Evolutionary conservation across 305 asterid genomes (phyloP).

Genomic region (Fraxinus ornus): DNA sequence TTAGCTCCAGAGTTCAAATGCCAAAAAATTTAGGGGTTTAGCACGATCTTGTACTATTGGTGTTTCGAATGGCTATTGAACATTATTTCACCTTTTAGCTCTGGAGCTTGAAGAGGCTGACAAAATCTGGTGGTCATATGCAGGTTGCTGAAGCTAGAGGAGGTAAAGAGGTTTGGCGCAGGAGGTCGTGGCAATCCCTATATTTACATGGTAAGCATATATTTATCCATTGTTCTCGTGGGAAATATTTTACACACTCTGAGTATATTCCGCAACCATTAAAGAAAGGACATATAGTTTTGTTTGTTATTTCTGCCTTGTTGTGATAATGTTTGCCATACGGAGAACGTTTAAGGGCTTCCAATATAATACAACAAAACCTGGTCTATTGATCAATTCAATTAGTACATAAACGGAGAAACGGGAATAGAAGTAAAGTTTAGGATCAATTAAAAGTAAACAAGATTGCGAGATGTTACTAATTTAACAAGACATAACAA

Average conservation of each 20-base stretch:
- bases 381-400: background rate
- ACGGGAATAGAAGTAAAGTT: background rate
- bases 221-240: background rate
- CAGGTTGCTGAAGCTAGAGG: constrained; percentile 71
- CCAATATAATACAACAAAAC: background rate
- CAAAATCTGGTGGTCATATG: constrained; percentile 16
- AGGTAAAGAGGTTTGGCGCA: constrained; percentile 74
- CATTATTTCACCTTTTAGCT: background rate
- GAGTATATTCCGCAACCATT: background rate
- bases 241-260: background rate
- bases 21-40: background rate
- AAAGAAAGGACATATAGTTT: background rate
- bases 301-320: background rate
- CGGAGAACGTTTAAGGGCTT: background rate
- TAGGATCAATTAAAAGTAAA: background rate
- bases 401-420: background rate
- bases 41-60: background rate
- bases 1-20: background rate
- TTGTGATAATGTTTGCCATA: background rate
- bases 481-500: background rate
- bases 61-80: background rate
- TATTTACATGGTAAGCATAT: constrained; percentile 60
- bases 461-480: background rate
- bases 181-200: constrained; percentile 86
- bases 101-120: background rate